Percentiles rank a stretch among this genome's conserved stretches.
Conservation (phyloP, 2,329 filamentous ascomycete genomes). For the Sclerotinia glacialis region DNA sequence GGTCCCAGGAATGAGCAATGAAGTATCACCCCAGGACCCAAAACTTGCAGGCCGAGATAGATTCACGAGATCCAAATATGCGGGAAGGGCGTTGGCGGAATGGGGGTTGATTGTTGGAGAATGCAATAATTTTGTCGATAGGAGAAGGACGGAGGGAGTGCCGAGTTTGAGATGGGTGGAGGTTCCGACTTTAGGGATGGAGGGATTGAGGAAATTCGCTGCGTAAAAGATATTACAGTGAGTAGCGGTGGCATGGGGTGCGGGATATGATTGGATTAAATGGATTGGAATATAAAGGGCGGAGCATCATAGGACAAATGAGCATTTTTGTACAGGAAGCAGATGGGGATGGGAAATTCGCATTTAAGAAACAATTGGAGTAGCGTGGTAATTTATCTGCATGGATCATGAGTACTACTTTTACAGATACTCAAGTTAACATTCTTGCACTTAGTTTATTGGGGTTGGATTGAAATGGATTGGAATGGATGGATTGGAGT, state of each 20-base stretch:
- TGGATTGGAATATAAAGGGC: background rate
- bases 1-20: constrained; percentile 32
- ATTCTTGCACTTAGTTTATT: background rate
- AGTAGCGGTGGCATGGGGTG: background rate
- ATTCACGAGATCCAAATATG: constrained; percentile 53
- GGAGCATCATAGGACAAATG: background rate
- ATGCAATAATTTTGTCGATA: constrained; percentile 77
- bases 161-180: constrained; percentile 65
- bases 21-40: constrained; percentile 34
- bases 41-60: constrained; percentile 25
- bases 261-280: background rate
- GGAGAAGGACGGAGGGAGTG: constrained; percentile 71
- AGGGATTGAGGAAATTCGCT: constrained; percentile 52
- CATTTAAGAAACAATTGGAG: background rate
- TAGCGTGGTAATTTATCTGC: constrained; percentile 3
- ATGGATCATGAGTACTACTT: constrained; percentile 2
- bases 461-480: background rate
- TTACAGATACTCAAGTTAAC: background rate
- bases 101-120: constrained; percentile 74
- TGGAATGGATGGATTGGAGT: background rate
- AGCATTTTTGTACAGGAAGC: constrained; percentile 3
- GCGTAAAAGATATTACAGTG: background rate
- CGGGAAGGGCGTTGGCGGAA: constrained; percentile 72
- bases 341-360: background rate
- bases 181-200: constrained; percentile 62